phyloP scores from a whole-genome alignment of 176 grass and related monocot genomes.

The Saccharum officinarum region DNA sequence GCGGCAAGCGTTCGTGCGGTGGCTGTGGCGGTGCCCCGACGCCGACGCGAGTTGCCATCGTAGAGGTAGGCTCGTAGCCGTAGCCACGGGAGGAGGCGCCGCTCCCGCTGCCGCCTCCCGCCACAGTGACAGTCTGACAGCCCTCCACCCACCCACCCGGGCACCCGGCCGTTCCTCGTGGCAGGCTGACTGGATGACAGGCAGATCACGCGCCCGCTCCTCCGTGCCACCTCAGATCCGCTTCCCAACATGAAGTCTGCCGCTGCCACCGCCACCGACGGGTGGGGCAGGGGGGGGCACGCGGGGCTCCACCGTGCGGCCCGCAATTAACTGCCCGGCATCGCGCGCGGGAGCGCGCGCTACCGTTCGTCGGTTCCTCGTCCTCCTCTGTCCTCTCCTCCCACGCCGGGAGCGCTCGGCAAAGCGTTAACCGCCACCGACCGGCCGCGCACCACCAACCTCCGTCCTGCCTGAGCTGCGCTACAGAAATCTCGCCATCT shows the following conservation, averaged over 20 bases:
- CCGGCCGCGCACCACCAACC: not conserved
- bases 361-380: not conserved
- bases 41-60: not conserved
- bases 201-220: conserved; percentile 10
- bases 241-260: not conserved
- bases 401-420: not conserved
- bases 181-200: not conserved
- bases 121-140: conserved; percentile 22
- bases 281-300: conserved; percentile 19
- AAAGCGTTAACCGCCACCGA: not conserved
- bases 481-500: not conserved
- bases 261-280: not conserved
- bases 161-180: not conserved
- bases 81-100: not conserved
- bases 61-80: not conserved
- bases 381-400: not conserved
- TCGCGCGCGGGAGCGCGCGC: not conserved
- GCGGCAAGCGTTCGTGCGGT: not conserved
- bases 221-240: conserved; percentile 18
- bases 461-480: not conserved
- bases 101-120: not conserved
- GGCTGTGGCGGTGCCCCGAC: not conserved
- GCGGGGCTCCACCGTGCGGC: conserved; percentile 5
- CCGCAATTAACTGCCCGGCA: not conserved
- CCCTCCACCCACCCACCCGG: not conserved